These are phyloP conservation scores for Phaeoacremonium minimum DNA, from an alignment of 2,329 filamentous ascomycete genomes.

Conservation along the genomic window DNA sequence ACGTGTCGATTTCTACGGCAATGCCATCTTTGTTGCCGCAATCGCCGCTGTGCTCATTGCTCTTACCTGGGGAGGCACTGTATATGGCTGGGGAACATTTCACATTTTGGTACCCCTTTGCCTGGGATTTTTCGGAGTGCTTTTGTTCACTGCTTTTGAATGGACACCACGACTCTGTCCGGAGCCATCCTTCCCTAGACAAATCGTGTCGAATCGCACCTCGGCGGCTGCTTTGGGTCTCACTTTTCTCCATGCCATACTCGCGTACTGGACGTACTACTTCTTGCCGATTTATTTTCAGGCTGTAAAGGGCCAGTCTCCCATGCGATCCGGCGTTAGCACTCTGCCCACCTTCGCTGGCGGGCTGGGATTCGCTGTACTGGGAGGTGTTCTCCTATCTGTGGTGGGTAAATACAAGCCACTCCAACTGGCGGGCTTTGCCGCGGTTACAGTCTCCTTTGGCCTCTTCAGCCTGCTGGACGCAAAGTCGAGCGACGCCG, in stretches of 20 bases:
- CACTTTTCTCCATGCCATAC: slow-evolving; percentile 26
- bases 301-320: slow-evolving; percentile 19
- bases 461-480: slow-evolving; percentile 30
- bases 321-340: slow-evolving; percentile 16
- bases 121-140: slow-evolving; percentile 27
- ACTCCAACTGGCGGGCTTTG: slow-evolving; percentile 15
- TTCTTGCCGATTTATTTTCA: slow-evolving; percentile 38
- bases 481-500: slow-evolving; percentile 22
- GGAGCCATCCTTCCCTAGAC: slow-evolving; percentile 31
- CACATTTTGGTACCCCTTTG: slow-evolving; percentile 27
- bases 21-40: slow-evolving; percentile 9
- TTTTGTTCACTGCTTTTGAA: slow-evolving; percentile 26
- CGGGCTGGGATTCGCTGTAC: slow-evolving; percentile 5
- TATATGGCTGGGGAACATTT: slow-evolving; percentile 1
- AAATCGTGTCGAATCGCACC: slow-evolving; percentile 36
- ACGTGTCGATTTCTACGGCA: slow-evolving; percentile 13
- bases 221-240: slow-evolving; percentile 17
- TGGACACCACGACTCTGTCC: slow-evolving; percentile 7
- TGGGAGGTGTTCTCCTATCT: slow-evolving; percentile 13
- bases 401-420: slow-evolving; percentile 8
- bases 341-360: slow-evolving; percentile 12
- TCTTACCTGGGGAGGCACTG: slow-evolving; percentile 13
- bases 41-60: slow-evolving; percentile 11
- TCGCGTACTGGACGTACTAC: slow-evolving; percentile 24
- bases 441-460: slow-evolving; percentile 21